Conservation (phyloP, 2,329 filamentous ascomycete genomes). For the Claviceps cyperi region DNA sequence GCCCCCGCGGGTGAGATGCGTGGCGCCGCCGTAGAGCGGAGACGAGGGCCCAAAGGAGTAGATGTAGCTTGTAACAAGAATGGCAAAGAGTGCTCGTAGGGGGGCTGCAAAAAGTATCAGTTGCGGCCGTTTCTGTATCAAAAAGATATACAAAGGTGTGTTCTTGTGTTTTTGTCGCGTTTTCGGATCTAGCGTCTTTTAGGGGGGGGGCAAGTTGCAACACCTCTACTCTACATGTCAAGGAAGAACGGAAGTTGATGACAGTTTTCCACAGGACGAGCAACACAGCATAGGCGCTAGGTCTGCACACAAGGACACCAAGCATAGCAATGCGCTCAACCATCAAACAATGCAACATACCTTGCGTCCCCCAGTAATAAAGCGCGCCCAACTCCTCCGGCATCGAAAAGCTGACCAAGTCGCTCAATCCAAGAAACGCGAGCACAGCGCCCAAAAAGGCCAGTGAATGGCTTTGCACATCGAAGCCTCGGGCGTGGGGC, state of each 20-base stretch:
- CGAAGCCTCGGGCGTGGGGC: constrained; percentile 54
- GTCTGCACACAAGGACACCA: too few relatives aligned
- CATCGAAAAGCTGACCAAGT: constrained; percentile 52
- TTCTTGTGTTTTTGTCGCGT: constrained; percentile 11
- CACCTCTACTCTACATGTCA: too few relatives aligned
- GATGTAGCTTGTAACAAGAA: constrained; percentile 46
- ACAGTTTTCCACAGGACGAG: too few relatives aligned
- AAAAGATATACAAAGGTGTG: neutral
- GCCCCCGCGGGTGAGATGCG: constrained; percentile 12
- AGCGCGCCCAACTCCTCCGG: constrained; percentile 50
- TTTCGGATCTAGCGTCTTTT: neutral
- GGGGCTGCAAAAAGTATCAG: constrained; percentile 29
- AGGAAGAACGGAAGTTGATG: too few relatives aligned
- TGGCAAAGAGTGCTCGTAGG: constrained; percentile 49
- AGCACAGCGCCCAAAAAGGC: constrained; percentile 60
- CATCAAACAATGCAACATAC: constrained; percentile 22
- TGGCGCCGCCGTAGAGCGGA: constrained; percentile 26
- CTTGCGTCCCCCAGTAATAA: constrained; percentile 53
- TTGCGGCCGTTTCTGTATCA: too few relatives aligned
- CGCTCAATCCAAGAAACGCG: constrained; percentile 42
- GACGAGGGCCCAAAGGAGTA: constrained; percentile 44
- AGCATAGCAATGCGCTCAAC: too few relatives aligned
- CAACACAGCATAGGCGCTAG: too few relatives aligned
- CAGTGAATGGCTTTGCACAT: constrained; percentile 52
- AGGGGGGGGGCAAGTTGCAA: too few relatives aligned